Evolutionary conservation across 2,329 filamentous ascomycete genomes (phyloP).

Genomic region (Hypocreales sp.): DNA sequence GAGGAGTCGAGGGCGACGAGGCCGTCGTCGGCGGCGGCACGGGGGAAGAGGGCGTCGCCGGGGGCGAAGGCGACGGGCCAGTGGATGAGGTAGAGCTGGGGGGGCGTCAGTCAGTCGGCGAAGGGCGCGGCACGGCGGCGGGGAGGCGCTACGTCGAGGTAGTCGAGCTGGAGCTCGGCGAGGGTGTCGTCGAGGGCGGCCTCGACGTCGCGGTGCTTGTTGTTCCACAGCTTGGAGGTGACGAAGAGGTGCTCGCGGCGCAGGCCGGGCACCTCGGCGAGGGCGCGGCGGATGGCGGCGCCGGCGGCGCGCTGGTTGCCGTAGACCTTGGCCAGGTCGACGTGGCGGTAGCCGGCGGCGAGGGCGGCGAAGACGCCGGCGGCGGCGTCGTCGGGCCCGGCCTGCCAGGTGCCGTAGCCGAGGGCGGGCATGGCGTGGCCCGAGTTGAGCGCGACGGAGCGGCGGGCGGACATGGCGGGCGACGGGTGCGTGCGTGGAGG

Average conservation of each 20-base stretch:
- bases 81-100: slow-evolving; percentile 43
- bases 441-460: slow-evolving; percentile 42
- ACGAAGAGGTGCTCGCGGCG: slow-evolving; percentile 41
- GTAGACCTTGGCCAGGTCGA: slow-evolving; percentile 39
- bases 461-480: slow-evolving; percentile 42
- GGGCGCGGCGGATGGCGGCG: slow-evolving; percentile 32
- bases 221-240: slow-evolving; percentile 53
- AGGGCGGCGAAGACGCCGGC: slow-evolving; percentile 49
- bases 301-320: slow-evolving; percentile 48
- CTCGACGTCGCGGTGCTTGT: slow-evolving; percentile 41
- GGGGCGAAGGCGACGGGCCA: slow-evolving; percentile 37
- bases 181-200: slow-evolving; percentile 40
- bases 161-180: slow-evolving; percentile 37
- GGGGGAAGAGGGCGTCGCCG: slow-evolving; percentile 28
- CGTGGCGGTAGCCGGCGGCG: slow-evolving; percentile 47
- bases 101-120: neutral
- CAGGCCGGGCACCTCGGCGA: slow-evolving; percentile 31
- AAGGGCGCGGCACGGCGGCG: neutral
- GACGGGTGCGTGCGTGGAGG: no score
- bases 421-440: slow-evolving; percentile 50
- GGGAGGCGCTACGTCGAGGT: slow-evolving; percentile 30
- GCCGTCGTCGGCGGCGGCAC: slow-evolving; percentile 16
- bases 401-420: slow-evolving; percentile 52
- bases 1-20: slow-evolving; percentile 26
- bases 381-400: slow-evolving; percentile 46